These are phyloP conservation scores for Lodderomyces metapsilosis DNA, from an alignment of 1,139 yeast species.

Conservation along the genomic window DNA sequence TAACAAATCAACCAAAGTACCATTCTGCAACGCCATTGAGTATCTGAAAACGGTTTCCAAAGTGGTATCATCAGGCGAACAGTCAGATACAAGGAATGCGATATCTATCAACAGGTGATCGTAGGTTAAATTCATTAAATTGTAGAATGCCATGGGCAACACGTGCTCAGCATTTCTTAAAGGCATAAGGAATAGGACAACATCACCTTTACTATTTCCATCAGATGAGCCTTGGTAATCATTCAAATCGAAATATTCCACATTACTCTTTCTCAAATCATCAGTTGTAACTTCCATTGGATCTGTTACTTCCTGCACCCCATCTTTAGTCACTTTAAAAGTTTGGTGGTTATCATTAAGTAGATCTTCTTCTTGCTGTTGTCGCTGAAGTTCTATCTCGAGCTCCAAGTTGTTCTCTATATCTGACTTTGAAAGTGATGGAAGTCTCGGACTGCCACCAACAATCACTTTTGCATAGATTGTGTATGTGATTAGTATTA, in stretches of 20 bases:
- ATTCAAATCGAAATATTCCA: slow-evolving; percentile 61
- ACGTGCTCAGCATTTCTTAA: slow-evolving; percentile 80
- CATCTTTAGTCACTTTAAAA: slow-evolving; percentile 40
- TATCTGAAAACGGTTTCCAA: slow-evolving; percentile 65
- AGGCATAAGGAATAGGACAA: slow-evolving; percentile 72
- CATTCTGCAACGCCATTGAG: slow-evolving; percentile 67
- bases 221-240: slow-evolving; percentile 54
- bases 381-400: slow-evolving; percentile 3
- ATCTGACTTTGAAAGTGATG: background rate
- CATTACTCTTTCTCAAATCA: slow-evolving; percentile 28
- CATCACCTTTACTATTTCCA: slow-evolving; percentile 60
- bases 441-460: background rate
- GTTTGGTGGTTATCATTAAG: slow-evolving; percentile 16
- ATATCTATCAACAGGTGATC: slow-evolving; percentile 80
- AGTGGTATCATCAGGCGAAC: slow-evolving; percentile 74
- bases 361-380: slow-evolving; percentile 3
- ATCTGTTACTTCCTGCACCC: slow-evolving; percentile 21
- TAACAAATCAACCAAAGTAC: slow-evolving; percentile 55
- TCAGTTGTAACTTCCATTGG: slow-evolving; percentile 14
- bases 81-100: slow-evolving; percentile 83
- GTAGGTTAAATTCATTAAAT: slow-evolving; percentile 81
- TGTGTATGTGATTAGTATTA: slow-evolving; percentile 11
- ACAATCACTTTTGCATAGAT: slow-evolving; percentile 11
- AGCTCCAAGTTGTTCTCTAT: slow-evolving; percentile 6
- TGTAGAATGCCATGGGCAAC: slow-evolving; percentile 78